phyloP scores from a whole-genome alignment of 176 grass and related monocot species.

The Alopecurus myosuroides region DNA sequence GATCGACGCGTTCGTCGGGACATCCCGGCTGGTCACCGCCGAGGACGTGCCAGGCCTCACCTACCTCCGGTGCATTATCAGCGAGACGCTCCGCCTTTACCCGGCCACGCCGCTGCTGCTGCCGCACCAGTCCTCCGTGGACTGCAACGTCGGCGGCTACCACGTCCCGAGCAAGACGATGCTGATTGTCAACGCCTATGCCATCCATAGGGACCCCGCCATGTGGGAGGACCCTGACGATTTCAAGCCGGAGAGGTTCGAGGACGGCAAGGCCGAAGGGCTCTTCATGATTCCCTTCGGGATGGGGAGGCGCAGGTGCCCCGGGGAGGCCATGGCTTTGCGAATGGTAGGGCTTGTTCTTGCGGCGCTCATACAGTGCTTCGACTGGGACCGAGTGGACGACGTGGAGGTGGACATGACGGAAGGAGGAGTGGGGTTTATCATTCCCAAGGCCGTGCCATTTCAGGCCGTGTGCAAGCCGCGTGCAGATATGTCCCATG shows the following conservation, averaged over 20 bases:
- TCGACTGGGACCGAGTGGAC: constrained; percentile 25
- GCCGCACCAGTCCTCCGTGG: too few relatives aligned
- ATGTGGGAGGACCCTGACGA: too few relatives aligned
- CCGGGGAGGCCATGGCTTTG: constrained; percentile 15
- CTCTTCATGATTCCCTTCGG: constrained; percentile 42
- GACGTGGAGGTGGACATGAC: constrained; percentile 39
- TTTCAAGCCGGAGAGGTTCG: constrained; percentile 41
- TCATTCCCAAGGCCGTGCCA: constrained; percentile 39
- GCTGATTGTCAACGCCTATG: too few relatives aligned
- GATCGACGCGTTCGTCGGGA: too few relatives aligned
- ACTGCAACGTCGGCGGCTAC: too few relatives aligned
- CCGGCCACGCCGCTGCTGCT: too few relatives aligned
- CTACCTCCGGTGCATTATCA: too few relatives aligned
- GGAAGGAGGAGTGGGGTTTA: constrained; percentile 33
- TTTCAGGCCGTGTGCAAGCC: constrained; percentile 32
- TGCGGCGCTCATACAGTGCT: constrained; percentile 41
- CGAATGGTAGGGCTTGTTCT: constrained; percentile 12
- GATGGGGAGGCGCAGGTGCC: constrained; percentile 39
- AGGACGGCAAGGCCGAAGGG: not conserved
- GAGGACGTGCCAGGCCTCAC: too few relatives aligned
- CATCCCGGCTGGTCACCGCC: too few relatives aligned
- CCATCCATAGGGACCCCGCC: too few relatives aligned
- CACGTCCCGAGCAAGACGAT: too few relatives aligned
- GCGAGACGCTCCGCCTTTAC: too few relatives aligned
- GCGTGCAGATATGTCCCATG: not conserved